phyloP scores from a whole-genome alignment of 352 stramenopile species.

The Elongisporangium undulatum region DNA sequence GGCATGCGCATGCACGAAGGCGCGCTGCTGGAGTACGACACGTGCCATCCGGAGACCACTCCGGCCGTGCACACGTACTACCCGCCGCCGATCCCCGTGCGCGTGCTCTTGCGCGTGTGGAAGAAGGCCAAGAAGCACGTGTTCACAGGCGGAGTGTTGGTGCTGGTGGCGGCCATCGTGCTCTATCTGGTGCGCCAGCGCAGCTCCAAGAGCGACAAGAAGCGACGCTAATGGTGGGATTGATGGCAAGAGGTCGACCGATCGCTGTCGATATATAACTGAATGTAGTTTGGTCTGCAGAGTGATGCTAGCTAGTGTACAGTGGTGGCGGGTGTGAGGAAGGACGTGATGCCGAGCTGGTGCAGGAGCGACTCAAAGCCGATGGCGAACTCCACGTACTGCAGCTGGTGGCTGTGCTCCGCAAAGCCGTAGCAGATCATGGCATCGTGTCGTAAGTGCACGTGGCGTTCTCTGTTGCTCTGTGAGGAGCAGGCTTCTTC shows the following conservation, averaged over 20 bases:
- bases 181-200: conserved; percentile 16
- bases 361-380: conserved; percentile 84
- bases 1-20: conserved; percentile 56
- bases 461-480: conserved; percentile 48
- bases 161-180: conserved; percentile 7
- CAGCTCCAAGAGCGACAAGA: conserved; percentile 15
- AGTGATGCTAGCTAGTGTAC: background rate
- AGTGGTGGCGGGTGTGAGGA: conserved; percentile 24
- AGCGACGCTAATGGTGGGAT: conserved; percentile 23
- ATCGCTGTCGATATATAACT: background rate
- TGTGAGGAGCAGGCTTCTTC: conserved; percentile 3
- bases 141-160: conserved; percentile 7
- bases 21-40: conserved; percentile 69
- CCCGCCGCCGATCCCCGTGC: conserved; percentile 53
- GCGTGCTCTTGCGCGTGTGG: conserved; percentile 40
- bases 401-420: conserved; percentile 28
- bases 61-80: conserved; percentile 48
- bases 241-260: background rate
- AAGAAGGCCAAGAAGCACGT: conserved; percentile 54
- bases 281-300: background rate
- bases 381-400: conserved; percentile 87
- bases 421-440: conserved; percentile 87
- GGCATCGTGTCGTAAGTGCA: conserved; percentile 67
- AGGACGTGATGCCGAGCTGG: conserved; percentile 49
- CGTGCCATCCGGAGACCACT: conserved; percentile 64